Percentiles rank a stretch among this genome's conserved stretches.
Evolutionary conservation across 371 early-diverging fungal species (phyloP).

Genomic region (Dichotomocladium elegans): DNA sequence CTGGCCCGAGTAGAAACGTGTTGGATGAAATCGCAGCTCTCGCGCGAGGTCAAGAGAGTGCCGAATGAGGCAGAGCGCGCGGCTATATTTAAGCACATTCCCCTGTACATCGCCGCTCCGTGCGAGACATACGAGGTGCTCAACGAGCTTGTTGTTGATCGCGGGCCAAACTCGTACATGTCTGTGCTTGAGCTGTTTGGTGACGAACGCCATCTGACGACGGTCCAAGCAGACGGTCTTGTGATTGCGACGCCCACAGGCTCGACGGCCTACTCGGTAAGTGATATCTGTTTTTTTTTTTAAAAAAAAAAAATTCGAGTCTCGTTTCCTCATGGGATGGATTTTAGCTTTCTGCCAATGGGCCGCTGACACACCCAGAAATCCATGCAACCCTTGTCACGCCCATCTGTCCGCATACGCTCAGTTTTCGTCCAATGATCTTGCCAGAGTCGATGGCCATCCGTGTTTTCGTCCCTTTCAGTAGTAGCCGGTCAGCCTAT

Average conservation of each 20-base stretch:
- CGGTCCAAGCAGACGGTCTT: conserved; percentile 88
- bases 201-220: conserved; percentile 79
- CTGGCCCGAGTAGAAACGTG: conserved; percentile 20
- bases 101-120: conserved; percentile 32
- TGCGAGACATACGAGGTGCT: conserved; percentile 59
- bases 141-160: conserved; percentile 82
- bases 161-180: conserved; percentile 89
- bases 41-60: not conserved
- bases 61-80: conserved; percentile 1
- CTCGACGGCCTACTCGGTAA: conserved; percentile 90
- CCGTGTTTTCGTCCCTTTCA: conserved; percentile 69
- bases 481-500: conserved; percentile 71
- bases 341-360: conserved; percentile 79
- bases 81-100: conserved; percentile 12
- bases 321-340: no score
- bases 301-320: no score
- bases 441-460: conserved; percentile 85
- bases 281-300: no score
- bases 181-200: conserved; percentile 86
- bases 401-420: conserved; percentile 93
- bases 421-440: conserved; percentile 91
- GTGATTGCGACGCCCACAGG: conserved; percentile 93
- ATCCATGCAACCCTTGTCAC: conserved; percentile 89
- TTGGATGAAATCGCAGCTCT: conserved; percentile 26
- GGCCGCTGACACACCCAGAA: conserved; percentile 92